Base-by-base conservation (phyloP, 352 stramenopile species). In the Phytophthora boehmeriae region DNA sequence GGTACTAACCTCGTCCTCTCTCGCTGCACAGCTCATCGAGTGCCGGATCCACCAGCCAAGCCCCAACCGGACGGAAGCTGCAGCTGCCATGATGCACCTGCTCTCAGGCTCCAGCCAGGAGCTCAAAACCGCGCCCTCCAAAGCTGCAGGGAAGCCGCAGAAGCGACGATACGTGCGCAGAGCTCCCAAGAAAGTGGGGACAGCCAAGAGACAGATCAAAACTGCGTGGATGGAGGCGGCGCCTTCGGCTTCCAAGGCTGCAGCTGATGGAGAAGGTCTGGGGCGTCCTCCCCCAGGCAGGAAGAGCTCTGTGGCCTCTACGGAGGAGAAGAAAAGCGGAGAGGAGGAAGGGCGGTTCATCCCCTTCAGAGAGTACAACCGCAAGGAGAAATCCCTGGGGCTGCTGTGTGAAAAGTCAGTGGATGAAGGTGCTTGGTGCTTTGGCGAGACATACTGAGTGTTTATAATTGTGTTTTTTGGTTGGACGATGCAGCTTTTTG, bases 331-430 rank as follows among this genome's bases (percentile, higher is more conserved):
- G 16, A 76, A 73, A 54, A 61, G 83, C 6, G 65, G 71, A 19
- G 61, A 51, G 4, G 66, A 83, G 10, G 71, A 86, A 49, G 58
- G 66, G 6, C 63, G 57, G 10, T 90, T 87, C 53, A 81, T 89
- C 36, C 83, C 83, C 6, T 93, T 89, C 56, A 76, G 84, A 59
- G 84, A 93, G 68, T 95, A 95, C 76, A 95, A 89, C 56, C 83
- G 86, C 45, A 95, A 95, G 67, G 83, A 95, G 30, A 95, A 95
- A 39, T 95, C 86, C 4, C 78, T 95, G 4, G 86, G 86, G 2
- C 51, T 95, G 50, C 70, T 95, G 5, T 93, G 84, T 63, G 86
- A 93, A 75, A 95, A 95, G 86, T 95, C 68, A 57, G 79, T 80
- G 16, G 22, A 23, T 14, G 49, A 36, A 36, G 30, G 30, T 36